phyloP scores from a whole-genome alignment of 2,329 filamentous ascomycete genomes.

The Ceratocystis destructans region DNA sequence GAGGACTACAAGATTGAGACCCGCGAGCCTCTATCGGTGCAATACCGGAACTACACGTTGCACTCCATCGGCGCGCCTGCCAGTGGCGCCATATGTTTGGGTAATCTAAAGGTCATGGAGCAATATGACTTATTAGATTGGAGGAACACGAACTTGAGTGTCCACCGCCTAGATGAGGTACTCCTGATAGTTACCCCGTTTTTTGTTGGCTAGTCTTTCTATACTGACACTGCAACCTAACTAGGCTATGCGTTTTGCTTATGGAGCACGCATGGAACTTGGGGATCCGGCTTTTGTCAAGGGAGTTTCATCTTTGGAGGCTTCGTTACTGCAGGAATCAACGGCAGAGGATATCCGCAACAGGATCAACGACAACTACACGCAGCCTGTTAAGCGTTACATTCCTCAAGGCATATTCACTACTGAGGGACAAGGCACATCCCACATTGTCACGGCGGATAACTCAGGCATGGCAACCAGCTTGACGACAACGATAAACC shows the following conservation, averaged over 20 bases:
- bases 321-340: slow-evolving; percentile 48
- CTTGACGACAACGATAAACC: slow-evolving; percentile 76
- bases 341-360: slow-evolving; percentile 46
- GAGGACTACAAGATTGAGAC: slow-evolving; percentile 54
- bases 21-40: slow-evolving; percentile 48
- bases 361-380: slow-evolving; percentile 58
- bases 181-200: not conserved
- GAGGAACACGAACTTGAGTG: slow-evolving; percentile 48
- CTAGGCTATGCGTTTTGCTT: slow-evolving; percentile 69
- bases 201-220: too few relatives aligned
- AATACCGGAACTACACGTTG: slow-evolving; percentile 58
- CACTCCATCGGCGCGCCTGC: slow-evolving; percentile 59
- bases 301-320: slow-evolving; percentile 44
- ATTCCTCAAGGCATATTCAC: slow-evolving; percentile 53
- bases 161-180: slow-evolving; percentile 65
- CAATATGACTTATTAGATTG: slow-evolving; percentile 50
- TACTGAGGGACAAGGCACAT: slow-evolving; percentile 59
- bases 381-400: slow-evolving; percentile 61
- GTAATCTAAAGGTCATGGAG: slow-evolving; percentile 69
- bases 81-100: slow-evolving; percentile 61
- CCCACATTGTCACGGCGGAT: slow-evolving; percentile 61
- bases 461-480: slow-evolving; percentile 59
- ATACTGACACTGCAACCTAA: not conserved
- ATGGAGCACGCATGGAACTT: slow-evolving; percentile 62
- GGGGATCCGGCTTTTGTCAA: slow-evolving; percentile 68